Percentiles rank a stretch among this genome's conserved stretches.
These are phyloP conservation scores for Cladosporium velox DNA, from an alignment of 2,329 filamentous ascomycete species.

Conservation along the genomic window DNA sequence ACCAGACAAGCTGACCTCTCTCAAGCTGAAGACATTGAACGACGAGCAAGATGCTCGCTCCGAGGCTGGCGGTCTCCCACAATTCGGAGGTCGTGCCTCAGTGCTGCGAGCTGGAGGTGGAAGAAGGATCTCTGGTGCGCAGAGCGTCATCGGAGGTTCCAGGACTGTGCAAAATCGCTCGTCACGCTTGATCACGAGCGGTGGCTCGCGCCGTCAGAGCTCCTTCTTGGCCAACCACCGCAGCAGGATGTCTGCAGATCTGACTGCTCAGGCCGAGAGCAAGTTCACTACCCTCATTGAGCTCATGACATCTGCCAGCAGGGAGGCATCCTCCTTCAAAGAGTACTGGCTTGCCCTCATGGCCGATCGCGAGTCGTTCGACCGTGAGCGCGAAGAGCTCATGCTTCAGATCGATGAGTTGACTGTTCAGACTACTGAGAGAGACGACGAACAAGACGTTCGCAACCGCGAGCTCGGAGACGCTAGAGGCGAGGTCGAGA, in stretches of 20 bases:
- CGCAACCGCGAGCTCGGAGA: conserved; percentile 31
- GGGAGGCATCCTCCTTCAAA: conserved; percentile 35
- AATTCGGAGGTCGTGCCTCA: conserved; percentile 15
- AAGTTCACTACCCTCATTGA: conserved; percentile 38
- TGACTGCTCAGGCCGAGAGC: conserved; percentile 34
- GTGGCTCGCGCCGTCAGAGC: conserved; percentile 27
- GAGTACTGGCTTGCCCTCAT: conserved; percentile 36
- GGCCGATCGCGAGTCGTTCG: conserved; percentile 34
- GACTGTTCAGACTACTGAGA: neutral
- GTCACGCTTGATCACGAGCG: conserved; percentile 26
- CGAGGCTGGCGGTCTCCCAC: conserved; percentile 25
- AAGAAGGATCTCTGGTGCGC: conserved; percentile 18
- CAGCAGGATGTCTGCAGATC: conserved; percentile 34
- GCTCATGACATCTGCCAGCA: conserved; percentile 34
- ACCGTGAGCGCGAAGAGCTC: conserved; percentile 35
- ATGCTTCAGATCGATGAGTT: conserved; percentile 35
- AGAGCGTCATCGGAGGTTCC: conserved; percentile 9
- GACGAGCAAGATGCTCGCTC: conserved; percentile 27
- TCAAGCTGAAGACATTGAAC: conserved; percentile 26
- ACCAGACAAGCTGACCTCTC: conserved; percentile 30
- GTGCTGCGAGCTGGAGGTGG: neutral
- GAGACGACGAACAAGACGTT: conserved; percentile 24
- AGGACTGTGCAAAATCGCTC: conserved; percentile 21
- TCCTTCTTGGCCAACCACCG: conserved; percentile 32
- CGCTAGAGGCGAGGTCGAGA: conserved; percentile 35